Evolutionary conservation across 1,284 basidiomycete species (phyloP), one percentile per base, ranked within the genome.

Genomic region (Ustilago vetiveriae): DNA sequence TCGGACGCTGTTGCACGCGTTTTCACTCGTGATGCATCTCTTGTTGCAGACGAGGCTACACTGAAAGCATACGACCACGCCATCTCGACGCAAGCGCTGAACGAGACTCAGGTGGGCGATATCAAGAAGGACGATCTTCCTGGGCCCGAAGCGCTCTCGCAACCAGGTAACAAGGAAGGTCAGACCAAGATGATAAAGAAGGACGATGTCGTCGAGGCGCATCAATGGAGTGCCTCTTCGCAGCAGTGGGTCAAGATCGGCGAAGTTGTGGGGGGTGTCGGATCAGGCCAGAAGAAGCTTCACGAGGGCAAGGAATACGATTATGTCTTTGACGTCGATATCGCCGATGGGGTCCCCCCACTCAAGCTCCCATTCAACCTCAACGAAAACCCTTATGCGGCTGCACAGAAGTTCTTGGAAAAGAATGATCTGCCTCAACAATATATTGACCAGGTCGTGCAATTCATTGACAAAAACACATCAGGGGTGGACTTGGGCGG

Each of bases 261-360:
- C 13, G 90, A 95, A 71, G 94, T 98, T 4, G 92, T 96, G 3
- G 95, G 95, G 78, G 92, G 92, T 16, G 91, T 96, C 40, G 92
- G 93, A 9, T 88, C 89, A 40, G 88, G 88, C 8, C 86, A 90
- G 59, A 97, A 92, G 83, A 92, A 95, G 82, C 86, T 95, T 6
- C 90, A 91, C 81, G 74, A 83, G 33, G 96, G 96, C 26, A 90
- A 90, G 80, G 95, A 98, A 83, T 99, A 94, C 79, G 96, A 99
- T 84, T 95, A 97, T 77, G 95, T 99, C 8, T 98, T 98, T 77
- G 94, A 98, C 77, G 94, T 99, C 17, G 95, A 98, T 78, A 90
- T 98, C 24, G 87, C 92, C 68, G 95, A 98, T 69, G 95, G 93
- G 7, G 88, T 88, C 21, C 94, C 95, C 6, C 90, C 94, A 6